Percentiles rank a stretch among this genome's conserved stretches.
phyloP scores from a whole-genome alignment of 2,329 filamentous ascomycete genomes.

The Macroventuria anomochaeta region DNA sequence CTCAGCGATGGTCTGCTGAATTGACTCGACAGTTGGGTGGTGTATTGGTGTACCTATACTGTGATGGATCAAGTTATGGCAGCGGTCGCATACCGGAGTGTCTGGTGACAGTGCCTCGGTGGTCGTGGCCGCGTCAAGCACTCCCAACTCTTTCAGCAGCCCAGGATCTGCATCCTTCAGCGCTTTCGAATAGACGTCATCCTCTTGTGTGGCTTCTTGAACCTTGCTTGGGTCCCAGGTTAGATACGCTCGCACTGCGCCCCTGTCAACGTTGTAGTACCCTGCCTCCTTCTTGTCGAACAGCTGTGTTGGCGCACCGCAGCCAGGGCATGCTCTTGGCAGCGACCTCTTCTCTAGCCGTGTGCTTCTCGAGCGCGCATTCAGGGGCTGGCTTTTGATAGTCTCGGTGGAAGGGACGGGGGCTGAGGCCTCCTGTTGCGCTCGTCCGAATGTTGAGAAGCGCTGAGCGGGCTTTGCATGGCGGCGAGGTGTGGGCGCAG shows the following conservation, averaged over 20 bases:
- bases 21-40: constrained; percentile 80
- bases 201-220: constrained; percentile 36
- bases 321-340: constrained; percentile 66
- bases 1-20: constrained; percentile 83
- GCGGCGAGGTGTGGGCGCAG: constrained; percentile 17
- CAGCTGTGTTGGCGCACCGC: constrained; percentile 66
- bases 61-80: constrained; percentile 82
- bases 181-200: constrained; percentile 47
- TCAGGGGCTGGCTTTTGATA: not conserved
- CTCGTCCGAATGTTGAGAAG: constrained; percentile 35
- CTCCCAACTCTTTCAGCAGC: constrained; percentile 39
- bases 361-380: not conserved
- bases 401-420: constrained; percentile 15
- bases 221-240: constrained; percentile 30
- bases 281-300: constrained; percentile 62
- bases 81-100: constrained; percentile 80
- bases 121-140: constrained; percentile 28
- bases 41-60: constrained; percentile 72
- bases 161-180: constrained; percentile 39
- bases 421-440: constrained; percentile 25
- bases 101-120: constrained; percentile 26
- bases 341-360: constrained; percentile 38
- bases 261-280: constrained; percentile 61
- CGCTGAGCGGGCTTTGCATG: constrained; percentile 15
- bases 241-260: constrained; percentile 53